Base-by-base conservation (phyloP, 257 asterid species). In the Solanum virginianum region DNA sequence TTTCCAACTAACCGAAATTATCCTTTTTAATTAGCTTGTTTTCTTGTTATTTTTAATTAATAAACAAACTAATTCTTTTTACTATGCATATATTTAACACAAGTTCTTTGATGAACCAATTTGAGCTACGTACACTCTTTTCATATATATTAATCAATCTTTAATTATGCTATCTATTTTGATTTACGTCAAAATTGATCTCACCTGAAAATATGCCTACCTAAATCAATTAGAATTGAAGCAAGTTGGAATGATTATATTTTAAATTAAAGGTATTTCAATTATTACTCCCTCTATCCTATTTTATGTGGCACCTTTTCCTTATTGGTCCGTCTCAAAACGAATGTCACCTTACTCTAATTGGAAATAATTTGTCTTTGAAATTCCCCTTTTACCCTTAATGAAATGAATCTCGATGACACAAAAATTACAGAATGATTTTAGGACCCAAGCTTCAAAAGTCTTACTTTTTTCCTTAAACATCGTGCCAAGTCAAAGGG, bases 351-450 rank as follows among this genome's bases (percentile, higher is more conserved):
- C 29, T 26, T 26, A 26, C 29, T 26, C 29, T 26, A 26, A 26
- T 26, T 26, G 29, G 29, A 26, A 26, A 29, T 29, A 29, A 2
- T 29, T 2, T 2, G 32, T 0, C 2, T 29, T 29, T 1, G 1
- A 29, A 1, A 1, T 1, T 1, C 29, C 29, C 29, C 2, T 29
- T 26, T 26, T 26, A 26, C 29, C 29, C 29, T 26, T 26, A 26
- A 26, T 26, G 29, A 26, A 26, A 26, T 1, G 29, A 1, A 1
- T 1, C 2, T 1, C 2, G 29, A 1, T 1, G 2, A 29, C 29
- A 1, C 1, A 26, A 1, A 1, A 29, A 0, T 1, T 1, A 0
- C 29, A 0, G 29, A 1, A 1, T 29, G 29, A 1, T 2, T 1
- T 29, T 1, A 1, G 29, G 1, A 0, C 2, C 2, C 32, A 29